phyloP scores from a whole-genome alignment of 2,329 filamentous ascomycete species.

The Verticillium zaregamsianum region DNA sequence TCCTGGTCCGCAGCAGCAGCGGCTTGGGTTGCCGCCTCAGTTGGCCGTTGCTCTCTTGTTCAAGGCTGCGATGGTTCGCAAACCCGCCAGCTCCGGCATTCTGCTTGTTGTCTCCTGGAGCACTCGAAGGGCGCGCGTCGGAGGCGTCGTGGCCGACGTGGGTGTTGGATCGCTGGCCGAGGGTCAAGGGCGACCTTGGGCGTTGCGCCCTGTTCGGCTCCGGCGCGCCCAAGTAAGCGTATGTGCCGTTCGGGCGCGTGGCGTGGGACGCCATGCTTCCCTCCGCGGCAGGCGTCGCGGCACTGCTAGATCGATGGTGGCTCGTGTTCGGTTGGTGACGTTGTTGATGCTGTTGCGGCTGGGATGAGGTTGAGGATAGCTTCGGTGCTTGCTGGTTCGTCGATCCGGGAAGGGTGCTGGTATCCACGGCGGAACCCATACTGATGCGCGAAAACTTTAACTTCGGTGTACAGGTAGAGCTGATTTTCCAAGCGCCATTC shows the following conservation, averaged over 20 bases:
- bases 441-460: neutral
- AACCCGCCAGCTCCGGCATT: constrained; percentile 4
- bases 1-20: constrained; percentile 52
- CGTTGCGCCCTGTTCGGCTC: neutral
- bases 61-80: constrained; percentile 2
- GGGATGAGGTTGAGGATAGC: neutral
- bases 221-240: neutral
- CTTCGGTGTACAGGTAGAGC: neutral
- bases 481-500: neutral
- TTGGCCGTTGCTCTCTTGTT: neutral
- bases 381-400: neutral
- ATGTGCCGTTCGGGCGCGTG: neutral
- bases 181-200: neutral
- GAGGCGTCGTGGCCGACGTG: constrained; percentile 3
- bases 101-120: constrained; percentile 36
- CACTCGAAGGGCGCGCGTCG: constrained; percentile 40
- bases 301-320: neutral
- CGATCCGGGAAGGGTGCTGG: neutral
- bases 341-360: neutral
- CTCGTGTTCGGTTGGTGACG: neutral
- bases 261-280: neutral
- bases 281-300: neutral
- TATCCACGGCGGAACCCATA: neutral
- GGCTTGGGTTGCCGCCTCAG: constrained; percentile 39
- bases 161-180: constrained; percentile 11